Evolutionary conservation across 2,329 filamentous ascomycete species (phyloP).

Genomic region (Bipolaris zeicola): DNA sequence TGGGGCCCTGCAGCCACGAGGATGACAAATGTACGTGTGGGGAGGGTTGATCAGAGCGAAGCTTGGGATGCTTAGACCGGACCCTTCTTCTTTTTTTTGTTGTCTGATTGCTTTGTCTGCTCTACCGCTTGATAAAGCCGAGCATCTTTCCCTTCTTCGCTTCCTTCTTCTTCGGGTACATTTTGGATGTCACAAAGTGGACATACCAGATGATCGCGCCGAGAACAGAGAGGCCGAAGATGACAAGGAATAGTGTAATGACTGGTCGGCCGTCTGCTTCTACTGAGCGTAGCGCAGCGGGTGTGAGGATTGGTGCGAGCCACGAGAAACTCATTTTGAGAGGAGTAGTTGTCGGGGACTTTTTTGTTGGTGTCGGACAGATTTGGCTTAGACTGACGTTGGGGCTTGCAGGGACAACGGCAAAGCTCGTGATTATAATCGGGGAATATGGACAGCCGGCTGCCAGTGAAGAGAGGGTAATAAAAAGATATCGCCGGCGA

Average conservation of each 20-base stretch:
- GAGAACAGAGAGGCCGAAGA: constrained; percentile 65
- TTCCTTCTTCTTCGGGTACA: constrained; percentile 35
- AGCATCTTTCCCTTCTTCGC: constrained; percentile 34
- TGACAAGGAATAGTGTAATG: constrained; percentile 79
- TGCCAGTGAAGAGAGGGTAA: constrained; percentile 17
- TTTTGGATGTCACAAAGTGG: constrained; percentile 38
- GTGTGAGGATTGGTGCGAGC: constrained; percentile 41
- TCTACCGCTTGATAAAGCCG: constrained; percentile 29
- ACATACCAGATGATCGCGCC: constrained; percentile 36
- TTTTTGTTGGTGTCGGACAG: neutral
- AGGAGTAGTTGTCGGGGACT: constrained; percentile 3
- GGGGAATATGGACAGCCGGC: constrained; percentile 26
- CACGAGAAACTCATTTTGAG: constrained; percentile 36
- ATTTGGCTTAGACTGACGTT: neutral
- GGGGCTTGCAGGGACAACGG: neutral
- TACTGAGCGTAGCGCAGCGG: constrained; percentile 39
- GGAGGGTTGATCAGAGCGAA: neutral
- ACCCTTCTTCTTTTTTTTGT: neutral
- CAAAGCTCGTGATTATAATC: neutral
- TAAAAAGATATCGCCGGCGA: constrained; percentile 18
- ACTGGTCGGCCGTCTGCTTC: constrained; percentile 74
- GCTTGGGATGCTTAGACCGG: neutral
- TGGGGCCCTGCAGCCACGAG: neutral
- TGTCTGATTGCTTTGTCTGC: neutral
- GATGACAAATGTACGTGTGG: neutral